phyloP scores from a whole-genome alignment of 2,329 filamentous ascomycete genomes.

The Exophiala bonariae region DNA sequence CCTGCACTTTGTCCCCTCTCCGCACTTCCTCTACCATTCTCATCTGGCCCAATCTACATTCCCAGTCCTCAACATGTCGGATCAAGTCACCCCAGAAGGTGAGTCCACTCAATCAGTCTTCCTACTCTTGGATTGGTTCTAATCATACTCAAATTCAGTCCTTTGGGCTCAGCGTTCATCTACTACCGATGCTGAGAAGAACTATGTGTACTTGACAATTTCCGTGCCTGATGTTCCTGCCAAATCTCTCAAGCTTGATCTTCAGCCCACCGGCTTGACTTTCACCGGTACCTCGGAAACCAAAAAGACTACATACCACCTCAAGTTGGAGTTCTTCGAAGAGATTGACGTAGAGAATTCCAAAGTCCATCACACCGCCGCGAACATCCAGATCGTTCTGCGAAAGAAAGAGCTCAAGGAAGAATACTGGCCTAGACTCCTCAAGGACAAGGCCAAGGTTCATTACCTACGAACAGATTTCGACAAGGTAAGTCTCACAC shows the following conservation, averaged over 20 bases:
- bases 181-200: conserved; percentile 74
- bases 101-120: conserved; percentile 33
- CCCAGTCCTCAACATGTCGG: conserved; percentile 32
- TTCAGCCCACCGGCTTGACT: conserved; percentile 72
- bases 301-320: conserved; percentile 82
- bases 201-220: conserved; percentile 93
- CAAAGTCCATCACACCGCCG: conserved; percentile 84
- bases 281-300: conserved; percentile 82
- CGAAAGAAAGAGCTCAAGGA: conserved; percentile 95
- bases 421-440: conserved; percentile 92
- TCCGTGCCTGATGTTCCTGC: conserved; percentile 79
- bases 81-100: conserved; percentile 49
- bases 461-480: conserved; percentile 99
- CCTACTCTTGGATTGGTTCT: neutral
- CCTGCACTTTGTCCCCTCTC: neutral
- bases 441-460: conserved; percentile 85
- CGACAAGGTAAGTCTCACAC: conserved; percentile 68
- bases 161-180: conserved; percentile 98
- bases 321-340: conserved; percentile 83
- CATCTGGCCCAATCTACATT: conserved; percentile 3
- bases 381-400: conserved; percentile 86
- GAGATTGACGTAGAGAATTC: conserved; percentile 85
- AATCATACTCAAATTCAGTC: conserved; percentile 57
- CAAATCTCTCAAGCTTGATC: conserved; percentile 75
- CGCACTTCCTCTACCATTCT: neutral